Base-by-base conservation (phyloP, 2,329 filamentous ascomycete species). In the Westerdykella sp. region DNA sequence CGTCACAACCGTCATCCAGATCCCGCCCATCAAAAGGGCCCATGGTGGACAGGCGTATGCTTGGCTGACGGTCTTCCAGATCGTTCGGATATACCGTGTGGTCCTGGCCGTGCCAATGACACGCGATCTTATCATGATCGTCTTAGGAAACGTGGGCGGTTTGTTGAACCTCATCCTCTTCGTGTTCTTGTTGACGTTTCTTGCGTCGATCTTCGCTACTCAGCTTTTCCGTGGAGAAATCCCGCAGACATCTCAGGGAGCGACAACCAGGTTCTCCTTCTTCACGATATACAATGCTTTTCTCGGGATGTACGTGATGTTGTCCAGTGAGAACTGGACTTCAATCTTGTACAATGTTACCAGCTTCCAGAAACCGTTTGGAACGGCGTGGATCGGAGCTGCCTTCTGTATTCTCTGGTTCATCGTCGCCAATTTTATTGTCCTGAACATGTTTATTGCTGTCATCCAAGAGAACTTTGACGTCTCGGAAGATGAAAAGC, bases 361-460 rank as follows among this genome's bases (percentile, higher is more conserved):
- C 0, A 72, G 77, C 5, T 84, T 80, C 55, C 83, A 86, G 9
- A 76, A 75, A 9, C 57, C 62, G 5, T 80, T 75, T 53, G 75
- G 82, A 32, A 94, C 87, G n/a, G 79, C 86, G 7, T 97, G 93
- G 91, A 89, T 97, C 44, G 89, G 87, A 9, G 89, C 91, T 7
- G 76, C 87, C 1, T 96, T 98, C 56, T 77, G 95, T 54, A 87
- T 96, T 50, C 78, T 90, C 53, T 98, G 93, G 93, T 97, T 95
- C 67, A 93, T 95, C 44, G 77, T 98, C 35, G 79, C 89, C 5
- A 96, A 94, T 66, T 91, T 97, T 63, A 95, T 98, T 69, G 79
- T 97, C 48, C 72, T 98, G 72, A 98, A 97, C 63, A 98, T 98
- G 93, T 98, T 98, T 74, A 97, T 98, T 86, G 93, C 93, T 75